Base-by-base conservation (phyloP, 2,329 filamentous ascomycete genomes). In the Lachnellula occidentalis region DNA sequence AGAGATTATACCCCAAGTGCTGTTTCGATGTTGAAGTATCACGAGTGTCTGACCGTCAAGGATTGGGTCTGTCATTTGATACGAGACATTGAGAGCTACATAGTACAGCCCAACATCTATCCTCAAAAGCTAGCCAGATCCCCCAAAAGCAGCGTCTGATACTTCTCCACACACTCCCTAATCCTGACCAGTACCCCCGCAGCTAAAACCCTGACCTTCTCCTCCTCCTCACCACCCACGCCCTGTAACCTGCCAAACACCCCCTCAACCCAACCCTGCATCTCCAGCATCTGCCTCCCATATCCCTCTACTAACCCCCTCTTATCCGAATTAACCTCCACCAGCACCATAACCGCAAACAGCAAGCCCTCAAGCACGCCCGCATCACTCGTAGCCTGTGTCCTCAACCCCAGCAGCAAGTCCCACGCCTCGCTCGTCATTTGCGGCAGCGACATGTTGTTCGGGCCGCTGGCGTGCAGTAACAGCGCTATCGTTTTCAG, bases 341-440 rank as follows among this genome's bases (percentile, higher is more conserved):
- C 72, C 50, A 96, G 69, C 6, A 89, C 87, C 48, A 96, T 76
- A 56, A 96, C 80, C 1, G 86, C 83, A 55, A 95, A 88, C 1
- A 97, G 74, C 54, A 95, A 76, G 0, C 90, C 87, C 47, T 87
- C 83, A 19, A 90, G 77, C 1, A 96, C 80, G 0, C 76, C 73
- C 1, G 86, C 71, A 59, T 94, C 87, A 1, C 79, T 80, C 27
- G 78, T 76, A 39, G 78, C 76, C 45, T 77, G 72, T 43, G 76
- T 82, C 6, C 87, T 79, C 2, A 96, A 76, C 2, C 80, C 76
- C 63, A 96, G 81, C 2, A 97, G 74, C n/a, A 99, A 73, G 45
- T 87, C 81, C 82, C 92, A 92, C 17, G 95, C 81, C 71, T 96
- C 90, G 9, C 83, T 76, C 1, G 91, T 96, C 76, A 96, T 85